These are phyloP conservation scores for Echium plantagineum DNA, from an alignment of 257 asterid genomes.

Conservation along the genomic window DNA sequence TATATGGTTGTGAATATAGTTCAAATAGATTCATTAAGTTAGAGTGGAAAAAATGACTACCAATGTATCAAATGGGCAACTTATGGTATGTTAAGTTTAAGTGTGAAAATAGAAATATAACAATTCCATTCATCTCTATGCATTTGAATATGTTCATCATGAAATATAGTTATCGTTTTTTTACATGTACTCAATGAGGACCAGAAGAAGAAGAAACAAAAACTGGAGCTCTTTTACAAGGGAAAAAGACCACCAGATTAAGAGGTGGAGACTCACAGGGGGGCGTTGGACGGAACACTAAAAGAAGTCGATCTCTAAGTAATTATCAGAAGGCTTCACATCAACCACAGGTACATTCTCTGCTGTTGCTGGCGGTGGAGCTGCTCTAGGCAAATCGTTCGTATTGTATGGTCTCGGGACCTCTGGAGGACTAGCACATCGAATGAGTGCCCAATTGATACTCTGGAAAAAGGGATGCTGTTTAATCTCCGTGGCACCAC, in stretches of 20 bases:
- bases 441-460: constrained; percentile 54
- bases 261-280: neutral
- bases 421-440: constrained; percentile 57
- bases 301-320: constrained; percentile 57
- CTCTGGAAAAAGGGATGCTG: constrained; percentile 57
- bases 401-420: constrained; percentile 36
- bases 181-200: constrained; percentile 6
- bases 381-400: constrained; percentile 16
- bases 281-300: constrained; percentile 12
- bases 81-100: too few relatives aligned
- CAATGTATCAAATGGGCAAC: too few relatives aligned
- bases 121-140: constrained; percentile 2
- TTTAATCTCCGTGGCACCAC: constrained; percentile 59
- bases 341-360: constrained; percentile 23
- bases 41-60: too few relatives aligned
- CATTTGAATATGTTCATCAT: constrained; percentile 6
- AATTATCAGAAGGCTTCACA: constrained; percentile 45
- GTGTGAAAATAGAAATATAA: neutral
- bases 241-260: neutral
- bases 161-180: neutral
- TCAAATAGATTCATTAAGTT: too few relatives aligned
- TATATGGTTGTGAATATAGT: too few relatives aligned
- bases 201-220: neutral
- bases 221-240: neutral
- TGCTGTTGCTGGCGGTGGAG: constrained; percentile 17